Evolutionary conservation across 2,329 filamentous ascomycete species (phyloP).

Genomic region (Huntiella decipiens): DNA sequence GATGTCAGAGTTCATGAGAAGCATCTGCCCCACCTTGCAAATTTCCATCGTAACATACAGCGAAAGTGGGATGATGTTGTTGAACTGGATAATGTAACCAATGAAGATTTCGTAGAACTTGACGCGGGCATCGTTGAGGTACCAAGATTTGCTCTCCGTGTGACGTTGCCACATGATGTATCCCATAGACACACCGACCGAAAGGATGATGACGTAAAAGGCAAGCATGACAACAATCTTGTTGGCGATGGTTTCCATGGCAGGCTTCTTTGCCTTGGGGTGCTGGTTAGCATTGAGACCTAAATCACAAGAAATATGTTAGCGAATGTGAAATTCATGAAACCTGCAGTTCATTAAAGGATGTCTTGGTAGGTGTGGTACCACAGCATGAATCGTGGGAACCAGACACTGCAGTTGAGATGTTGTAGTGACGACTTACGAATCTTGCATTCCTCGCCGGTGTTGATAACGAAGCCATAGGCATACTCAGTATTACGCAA

Average conservation of each 20-base stretch:
- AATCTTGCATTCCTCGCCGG: conserved; percentile 78
- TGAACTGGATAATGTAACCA: conserved; percentile 90
- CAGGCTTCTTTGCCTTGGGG: conserved; percentile 64
- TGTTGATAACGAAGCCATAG: conserved; percentile 69
- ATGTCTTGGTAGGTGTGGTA: no score
- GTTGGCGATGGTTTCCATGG: conserved; percentile 59
- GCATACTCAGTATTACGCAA: conserved; percentile 60
- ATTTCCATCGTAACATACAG: conserved; percentile 83
- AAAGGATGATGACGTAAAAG: conserved; percentile 57
- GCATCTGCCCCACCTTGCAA: conserved; percentile 60
- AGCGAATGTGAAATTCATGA: background rate
- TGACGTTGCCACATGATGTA: conserved; percentile 58
- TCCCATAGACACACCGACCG: conserved; percentile 62
- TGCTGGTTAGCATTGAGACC: conserved; percentile 76
- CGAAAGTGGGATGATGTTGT: conserved; percentile 81
- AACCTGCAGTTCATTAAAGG: background rate
- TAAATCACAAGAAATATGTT: conserved; percentile 2
- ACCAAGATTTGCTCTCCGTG: conserved; percentile 56
- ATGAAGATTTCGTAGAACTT: conserved; percentile 65
- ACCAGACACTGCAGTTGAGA: background rate
- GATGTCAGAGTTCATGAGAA: conserved; percentile 60
- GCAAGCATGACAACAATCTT: conserved; percentile 67
- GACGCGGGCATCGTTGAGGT: conserved; percentile 52
- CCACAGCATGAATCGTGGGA: background rate
- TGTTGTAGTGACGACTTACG: conserved; percentile 21